Evolutionary conservation across 179 eudicot genomes (phyloP).

Genomic region (Nepenthes alata): DNA sequence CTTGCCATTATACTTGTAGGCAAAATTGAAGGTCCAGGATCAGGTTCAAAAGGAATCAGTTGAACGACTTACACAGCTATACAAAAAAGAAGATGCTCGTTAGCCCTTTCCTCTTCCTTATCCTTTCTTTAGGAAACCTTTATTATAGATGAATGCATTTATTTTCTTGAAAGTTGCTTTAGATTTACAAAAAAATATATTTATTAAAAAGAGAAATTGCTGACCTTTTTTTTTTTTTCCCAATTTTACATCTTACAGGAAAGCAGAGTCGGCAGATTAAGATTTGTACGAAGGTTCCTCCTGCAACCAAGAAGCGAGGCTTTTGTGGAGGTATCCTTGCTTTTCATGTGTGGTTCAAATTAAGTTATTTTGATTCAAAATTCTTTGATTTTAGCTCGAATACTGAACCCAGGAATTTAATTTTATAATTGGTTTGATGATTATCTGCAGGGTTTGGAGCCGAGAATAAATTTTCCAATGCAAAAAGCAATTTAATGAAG

Average conservation of each 20-base stretch:
- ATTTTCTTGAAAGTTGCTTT: too few species aligned
- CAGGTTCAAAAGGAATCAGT: constrained; percentile 34
- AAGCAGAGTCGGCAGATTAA: constrained; percentile 72
- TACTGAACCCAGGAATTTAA: background rate
- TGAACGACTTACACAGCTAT: constrained; percentile 46
- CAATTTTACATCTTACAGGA: constrained; percentile 17
- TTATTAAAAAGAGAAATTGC: background rate
- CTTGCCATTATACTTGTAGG: constrained; percentile 27
- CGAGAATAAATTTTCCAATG: constrained; percentile 41
- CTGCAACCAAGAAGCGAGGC: constrained; percentile 58
- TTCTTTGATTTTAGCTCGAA: background rate
- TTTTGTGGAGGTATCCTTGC: constrained; percentile 46
- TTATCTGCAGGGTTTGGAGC: constrained; percentile 36
- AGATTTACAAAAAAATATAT: too few species aligned
- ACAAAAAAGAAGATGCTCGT: constrained; percentile 55
- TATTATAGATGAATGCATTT: too few species aligned
- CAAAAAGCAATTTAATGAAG: constrained; percentile 74
- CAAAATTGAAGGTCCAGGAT: constrained; percentile 46
- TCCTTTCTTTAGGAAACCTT: background rate
- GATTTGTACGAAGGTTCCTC: constrained; percentile 65
- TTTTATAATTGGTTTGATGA: background rate
- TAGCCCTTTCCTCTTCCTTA: constrained; percentile 15
- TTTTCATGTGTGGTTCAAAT: constrained; percentile 6
- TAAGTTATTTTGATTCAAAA: background rate
- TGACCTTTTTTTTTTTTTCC: background rate